These are phyloP conservation scores for Mycena sanguinolenta DNA, from an alignment of 768 basidiomycete species.

Conservation along the genomic window DNA sequence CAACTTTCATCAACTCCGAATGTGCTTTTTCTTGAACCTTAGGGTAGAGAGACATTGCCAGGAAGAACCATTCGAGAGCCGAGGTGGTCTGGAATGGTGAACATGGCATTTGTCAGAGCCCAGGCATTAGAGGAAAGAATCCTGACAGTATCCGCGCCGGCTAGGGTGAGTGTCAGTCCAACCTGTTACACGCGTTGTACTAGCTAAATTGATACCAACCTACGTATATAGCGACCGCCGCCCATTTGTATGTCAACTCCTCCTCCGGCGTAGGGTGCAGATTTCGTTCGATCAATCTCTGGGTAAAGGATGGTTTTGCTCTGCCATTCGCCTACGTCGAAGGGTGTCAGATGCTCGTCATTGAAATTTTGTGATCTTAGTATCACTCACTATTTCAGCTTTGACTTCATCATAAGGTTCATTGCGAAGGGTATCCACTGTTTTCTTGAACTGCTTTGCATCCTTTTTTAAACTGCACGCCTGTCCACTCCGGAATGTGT, in stretches of 20 bases:
- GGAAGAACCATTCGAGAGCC: slow-evolving; percentile 31
- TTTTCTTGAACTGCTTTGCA: slow-evolving; percentile 2
- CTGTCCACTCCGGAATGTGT: slow-evolving; percentile 18
- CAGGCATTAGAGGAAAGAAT: no score
- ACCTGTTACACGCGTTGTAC: no score
- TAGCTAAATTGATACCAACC: no score
- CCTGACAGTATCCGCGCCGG: no score
- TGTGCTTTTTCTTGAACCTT: slow-evolving; percentile 42
- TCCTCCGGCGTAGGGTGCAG: not conserved
- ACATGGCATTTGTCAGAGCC: no score
- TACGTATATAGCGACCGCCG: not conserved
- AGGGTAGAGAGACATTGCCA: slow-evolving; percentile 39
- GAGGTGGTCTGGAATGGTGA: slow-evolving; percentile 43
- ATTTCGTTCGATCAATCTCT: not conserved
- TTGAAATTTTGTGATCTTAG: no score
- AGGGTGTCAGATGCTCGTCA: no score
- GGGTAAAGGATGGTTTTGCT: slow-evolving; percentile 12
- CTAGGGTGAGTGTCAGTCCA: no score
- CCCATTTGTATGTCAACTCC: slow-evolving; percentile 16
- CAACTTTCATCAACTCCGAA: slow-evolving; percentile 42
- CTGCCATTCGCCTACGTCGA: not conserved
- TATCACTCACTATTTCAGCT: slow-evolving; percentile 1
- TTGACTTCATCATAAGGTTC: slow-evolving; percentile 4
- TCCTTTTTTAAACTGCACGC: slow-evolving; percentile 9
- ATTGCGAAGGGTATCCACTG: slow-evolving; percentile 3